These are phyloP conservation scores for Magnaporthiopsis poae DNA, from an alignment of 2,329 filamentous ascomycete species.

Conservation along the genomic window DNA sequence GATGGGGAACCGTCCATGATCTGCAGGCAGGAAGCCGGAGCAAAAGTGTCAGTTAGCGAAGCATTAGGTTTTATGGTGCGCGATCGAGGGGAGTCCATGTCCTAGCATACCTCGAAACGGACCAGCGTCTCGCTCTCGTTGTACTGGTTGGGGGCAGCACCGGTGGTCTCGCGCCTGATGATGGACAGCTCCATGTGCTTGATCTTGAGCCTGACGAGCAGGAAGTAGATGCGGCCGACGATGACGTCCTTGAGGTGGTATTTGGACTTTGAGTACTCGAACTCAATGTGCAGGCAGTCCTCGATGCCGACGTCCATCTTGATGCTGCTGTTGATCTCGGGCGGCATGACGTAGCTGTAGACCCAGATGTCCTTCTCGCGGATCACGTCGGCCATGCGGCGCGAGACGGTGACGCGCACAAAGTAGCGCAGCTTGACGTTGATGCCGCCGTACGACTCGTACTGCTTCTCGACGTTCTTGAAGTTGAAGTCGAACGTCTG, in stretches of 20 bases:
- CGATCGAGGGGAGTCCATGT: not conserved
- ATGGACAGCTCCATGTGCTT: constrained; percentile 99
- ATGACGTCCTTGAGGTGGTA: constrained; percentile 99
- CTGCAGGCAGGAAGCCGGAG: constrained; percentile 26
- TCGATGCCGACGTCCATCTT: constrained; percentile 99
- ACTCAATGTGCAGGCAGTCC: constrained; percentile 97
- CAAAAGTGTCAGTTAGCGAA: constrained; percentile 2
- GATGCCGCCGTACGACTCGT: constrained; percentile 99
- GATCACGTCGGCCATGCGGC: constrained; percentile 94
- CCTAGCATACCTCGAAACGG: constrained; percentile 65
- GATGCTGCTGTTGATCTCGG: constrained; percentile 95
- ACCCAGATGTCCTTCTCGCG: constrained; percentile 99
- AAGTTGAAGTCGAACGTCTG: constrained; percentile 99
- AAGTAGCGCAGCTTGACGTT: constrained; percentile 99
- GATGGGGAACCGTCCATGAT: constrained; percentile 99
- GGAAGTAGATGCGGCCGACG: constrained; percentile 94
- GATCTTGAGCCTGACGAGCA: constrained; percentile 94
- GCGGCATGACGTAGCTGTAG: constrained; percentile 94
- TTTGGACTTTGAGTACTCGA: constrained; percentile 98
- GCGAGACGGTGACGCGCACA: constrained; percentile 87
- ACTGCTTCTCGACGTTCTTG: constrained; percentile 99
- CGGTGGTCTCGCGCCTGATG: constrained; percentile 91
- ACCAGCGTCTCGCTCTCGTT: constrained; percentile 98
- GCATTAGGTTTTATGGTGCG: not conserved
- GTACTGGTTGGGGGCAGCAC: constrained; percentile 94